Conservation (phyloP, 352 stramenopile genomes). For the Globisporangium middletonii region DNA sequence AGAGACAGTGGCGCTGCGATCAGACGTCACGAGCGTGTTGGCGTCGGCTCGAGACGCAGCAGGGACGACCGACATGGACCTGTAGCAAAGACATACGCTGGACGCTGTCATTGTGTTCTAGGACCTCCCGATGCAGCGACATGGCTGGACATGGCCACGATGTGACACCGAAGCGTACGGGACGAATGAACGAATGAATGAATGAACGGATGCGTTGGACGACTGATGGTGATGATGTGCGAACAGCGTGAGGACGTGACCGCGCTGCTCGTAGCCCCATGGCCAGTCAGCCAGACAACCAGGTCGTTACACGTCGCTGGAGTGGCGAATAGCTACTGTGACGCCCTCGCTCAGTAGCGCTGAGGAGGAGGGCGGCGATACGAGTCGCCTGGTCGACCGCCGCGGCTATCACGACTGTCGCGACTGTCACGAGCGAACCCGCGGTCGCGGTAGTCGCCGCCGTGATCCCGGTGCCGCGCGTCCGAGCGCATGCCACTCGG, state of each 20-base stretch:
- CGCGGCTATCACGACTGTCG: background rate
- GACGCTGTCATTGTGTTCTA: too few species aligned
- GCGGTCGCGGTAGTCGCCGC: constrained; percentile 16
- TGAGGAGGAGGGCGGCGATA: constrained; percentile 15
- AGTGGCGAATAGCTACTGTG: too few species aligned
- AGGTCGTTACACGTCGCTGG: too few species aligned
- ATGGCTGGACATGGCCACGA: too few species aligned
- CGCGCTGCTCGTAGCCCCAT: too few species aligned
- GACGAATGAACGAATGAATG: too few species aligned
- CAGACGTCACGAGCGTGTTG: background rate
- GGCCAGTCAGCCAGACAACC: background rate
- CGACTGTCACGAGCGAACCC: constrained; percentile 2
- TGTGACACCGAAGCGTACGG: too few species aligned
- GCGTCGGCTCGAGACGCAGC: background rate
- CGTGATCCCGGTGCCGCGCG: background rate
- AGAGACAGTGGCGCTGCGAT: background rate
- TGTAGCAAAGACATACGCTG: background rate
- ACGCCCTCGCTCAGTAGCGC: constrained; percentile 14
- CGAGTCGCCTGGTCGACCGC: constrained; percentile 8
- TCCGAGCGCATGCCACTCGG: constrained; percentile 5
- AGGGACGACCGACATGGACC: background rate
- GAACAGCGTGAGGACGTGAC: too few species aligned
- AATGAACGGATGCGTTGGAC: too few species aligned
- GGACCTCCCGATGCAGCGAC: too few species aligned
- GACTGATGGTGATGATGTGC: too few species aligned